phyloP scores from a whole-genome alignment of 164 flowering plant species.

The Saururus chinensis region DNA sequence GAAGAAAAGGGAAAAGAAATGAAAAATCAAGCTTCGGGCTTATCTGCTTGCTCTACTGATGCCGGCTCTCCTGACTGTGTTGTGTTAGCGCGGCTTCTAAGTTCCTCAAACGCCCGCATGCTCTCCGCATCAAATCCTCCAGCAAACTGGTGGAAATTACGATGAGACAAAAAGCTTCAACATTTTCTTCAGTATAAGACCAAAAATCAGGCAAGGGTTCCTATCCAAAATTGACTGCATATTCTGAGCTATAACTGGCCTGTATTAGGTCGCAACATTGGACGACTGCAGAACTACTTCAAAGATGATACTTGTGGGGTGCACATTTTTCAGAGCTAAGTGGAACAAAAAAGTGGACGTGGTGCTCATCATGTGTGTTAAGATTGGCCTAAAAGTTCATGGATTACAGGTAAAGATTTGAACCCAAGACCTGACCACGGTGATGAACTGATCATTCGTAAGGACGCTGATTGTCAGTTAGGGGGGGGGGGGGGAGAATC shows the following conservation, averaged over 20 bases:
- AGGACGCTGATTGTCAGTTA: no score
- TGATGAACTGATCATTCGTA: no score
- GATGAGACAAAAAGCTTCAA: background rate
- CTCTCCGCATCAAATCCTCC: constrained; percentile 97
- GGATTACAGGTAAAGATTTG: background rate
- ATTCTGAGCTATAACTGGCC: no score
- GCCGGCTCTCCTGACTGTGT: constrained; percentile 18
- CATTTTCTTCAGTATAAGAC: no score
- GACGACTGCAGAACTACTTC: no score
- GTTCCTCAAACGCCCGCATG: constrained; percentile 89
- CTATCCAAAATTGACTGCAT: no score
- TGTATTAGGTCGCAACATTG: no score
- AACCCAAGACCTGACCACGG: no score
- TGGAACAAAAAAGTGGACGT: background rate
- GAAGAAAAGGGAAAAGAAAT: background rate
- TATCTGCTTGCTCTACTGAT: constrained; percentile 10
- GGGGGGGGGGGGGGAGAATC: background rate
- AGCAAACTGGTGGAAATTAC: constrained; percentile 54
- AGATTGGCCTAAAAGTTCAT: background rate
- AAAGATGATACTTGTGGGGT: no score
- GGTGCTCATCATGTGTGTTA: background rate
- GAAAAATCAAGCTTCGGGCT: constrained; percentile 5
- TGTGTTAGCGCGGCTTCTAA: constrained; percentile 47
- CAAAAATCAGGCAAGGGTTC: no score
- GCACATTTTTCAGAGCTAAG: no score